Base-by-base conservation (phyloP, 2,329 filamentous ascomycete species). In the Ascochyta fabae region DNA sequence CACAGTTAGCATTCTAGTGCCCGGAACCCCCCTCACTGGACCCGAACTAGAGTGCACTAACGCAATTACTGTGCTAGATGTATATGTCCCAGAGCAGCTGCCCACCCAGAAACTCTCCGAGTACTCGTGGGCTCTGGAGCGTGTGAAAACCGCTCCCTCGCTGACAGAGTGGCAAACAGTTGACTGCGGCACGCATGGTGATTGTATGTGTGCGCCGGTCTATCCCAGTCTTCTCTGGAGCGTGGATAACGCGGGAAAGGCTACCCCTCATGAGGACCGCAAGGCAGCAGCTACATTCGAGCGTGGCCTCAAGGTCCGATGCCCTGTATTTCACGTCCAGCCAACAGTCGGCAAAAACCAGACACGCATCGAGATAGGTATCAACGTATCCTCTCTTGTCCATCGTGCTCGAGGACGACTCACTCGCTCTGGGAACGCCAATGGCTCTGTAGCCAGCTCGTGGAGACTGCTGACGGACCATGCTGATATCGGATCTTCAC, bases 391-490 rank as follows among this genome's bases (percentile, higher is more conserved):
- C 3, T 76, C 79, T 3, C 65, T 83, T 13, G 58, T 74, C 0
- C 81, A 84, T 61, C 73, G 78, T 46, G 79, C 80, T 16, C 57
- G 65, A 12, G 65, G 70, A 40, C 70, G 72, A 27, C 62, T 81
- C 1, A 19, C 48, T 6, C 42, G 49, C 0, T 56, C 56, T 7
- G 38, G 36, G 7, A 16, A 44, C 9, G 19, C 4, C 34, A 15
- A 13, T 3, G 57, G 56, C 4, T 58, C 69, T 6, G 67, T 76
- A 1, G 62, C 65, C 19, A 65, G 69, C 38, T 33, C 54, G 1
- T 80, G 83, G 82, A 79, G 81, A 35, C 66, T 86, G 4, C 59
- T 79, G 2, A 79, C 81, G 1, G 75, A 83, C 44, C 79, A 80
- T 41, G 66, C 71, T 10, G 69, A 77, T 22, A 60, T 70, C 33